Evolutionary conservation across 768 basidiomycete genomes (phyloP).

Genomic region (Ramaria sp.): DNA sequence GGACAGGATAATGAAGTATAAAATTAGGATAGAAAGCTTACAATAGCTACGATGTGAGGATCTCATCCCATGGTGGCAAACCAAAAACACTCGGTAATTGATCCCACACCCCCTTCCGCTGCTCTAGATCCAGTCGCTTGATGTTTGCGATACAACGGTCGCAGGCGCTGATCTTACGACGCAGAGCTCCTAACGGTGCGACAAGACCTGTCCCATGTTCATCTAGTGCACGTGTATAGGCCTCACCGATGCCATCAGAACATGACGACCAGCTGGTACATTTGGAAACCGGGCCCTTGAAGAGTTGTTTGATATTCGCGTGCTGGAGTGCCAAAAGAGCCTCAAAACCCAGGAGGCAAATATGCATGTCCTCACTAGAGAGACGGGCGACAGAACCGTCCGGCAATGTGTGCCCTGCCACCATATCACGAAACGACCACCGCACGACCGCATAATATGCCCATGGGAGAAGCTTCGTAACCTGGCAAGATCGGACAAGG

Average conservation of each 20-base stretch:
- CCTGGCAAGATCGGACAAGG: neutral
- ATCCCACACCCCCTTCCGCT: neutral
- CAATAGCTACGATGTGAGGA: neutral
- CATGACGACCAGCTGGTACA: neutral
- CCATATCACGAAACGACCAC: neutral
- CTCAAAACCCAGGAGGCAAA: neutral
- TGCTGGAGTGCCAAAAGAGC: neutral
- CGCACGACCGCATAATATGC: neutral
- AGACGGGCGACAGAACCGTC: neutral
- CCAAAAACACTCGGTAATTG: neutral
- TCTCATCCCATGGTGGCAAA: neutral
- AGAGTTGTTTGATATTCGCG: neutral
- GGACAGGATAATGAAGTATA: too few species aligned
- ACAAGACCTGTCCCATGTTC: constrained; percentile 1
- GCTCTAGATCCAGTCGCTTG: neutral
- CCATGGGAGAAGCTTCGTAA: neutral
- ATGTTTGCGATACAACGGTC: neutral
- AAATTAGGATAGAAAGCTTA: neutral
- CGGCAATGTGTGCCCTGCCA: neutral
- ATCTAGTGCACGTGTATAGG: neutral
- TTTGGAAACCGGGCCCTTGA: neutral
- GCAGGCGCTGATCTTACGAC: neutral
- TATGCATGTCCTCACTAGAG: neutral
- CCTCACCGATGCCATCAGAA: neutral
- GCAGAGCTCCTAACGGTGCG: neutral